phyloP scores from a whole-genome alignment of 73 alveolate genomes.

The Paramecium primaurelia region DNA sequence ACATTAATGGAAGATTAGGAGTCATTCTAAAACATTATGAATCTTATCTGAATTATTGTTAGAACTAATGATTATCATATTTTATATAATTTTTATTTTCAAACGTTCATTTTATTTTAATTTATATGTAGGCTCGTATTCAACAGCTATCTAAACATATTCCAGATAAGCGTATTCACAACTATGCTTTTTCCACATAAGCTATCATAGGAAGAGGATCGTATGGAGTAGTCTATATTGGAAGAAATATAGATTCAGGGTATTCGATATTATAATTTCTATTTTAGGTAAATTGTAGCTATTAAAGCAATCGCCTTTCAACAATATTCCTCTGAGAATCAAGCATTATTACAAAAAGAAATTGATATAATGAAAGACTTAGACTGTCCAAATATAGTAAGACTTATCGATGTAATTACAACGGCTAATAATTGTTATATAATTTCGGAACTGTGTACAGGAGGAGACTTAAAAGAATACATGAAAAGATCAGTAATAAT shows the following conservation, averaged over 20 bases:
- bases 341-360: conserved; percentile 39
- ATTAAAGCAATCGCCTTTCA: conserved; percentile 24
- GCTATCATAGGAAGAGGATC: conserved; percentile 60
- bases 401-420: conserved; percentile 55
- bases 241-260: conserved; percentile 42
- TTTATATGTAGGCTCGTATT: conserved; percentile 44
- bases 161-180: conserved; percentile 59
- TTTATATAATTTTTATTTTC: conserved; percentile 1
- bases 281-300: conserved; percentile 21
- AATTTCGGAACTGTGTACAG: conserved; percentile 63
- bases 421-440: conserved; percentile 59
- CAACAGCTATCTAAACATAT: conserved; percentile 38
- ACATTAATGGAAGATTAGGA: background rate
- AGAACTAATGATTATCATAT: background rate
- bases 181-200: conserved; percentile 51
- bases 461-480: conserved; percentile 59
- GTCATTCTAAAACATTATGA: background rate
- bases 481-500: conserved; percentile 47
- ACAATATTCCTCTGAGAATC: background rate
- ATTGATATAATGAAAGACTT: conserved; percentile 62
- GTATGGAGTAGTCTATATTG: conserved; percentile 57
- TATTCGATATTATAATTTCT: background rate
- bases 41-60: background rate
- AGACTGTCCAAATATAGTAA: conserved; percentile 62
- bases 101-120: conserved; percentile 42